These are phyloP conservation scores for Mortierella polycephala DNA, from an alignment of 371 early-diverging fungal species.

Conservation along the genomic window DNA sequence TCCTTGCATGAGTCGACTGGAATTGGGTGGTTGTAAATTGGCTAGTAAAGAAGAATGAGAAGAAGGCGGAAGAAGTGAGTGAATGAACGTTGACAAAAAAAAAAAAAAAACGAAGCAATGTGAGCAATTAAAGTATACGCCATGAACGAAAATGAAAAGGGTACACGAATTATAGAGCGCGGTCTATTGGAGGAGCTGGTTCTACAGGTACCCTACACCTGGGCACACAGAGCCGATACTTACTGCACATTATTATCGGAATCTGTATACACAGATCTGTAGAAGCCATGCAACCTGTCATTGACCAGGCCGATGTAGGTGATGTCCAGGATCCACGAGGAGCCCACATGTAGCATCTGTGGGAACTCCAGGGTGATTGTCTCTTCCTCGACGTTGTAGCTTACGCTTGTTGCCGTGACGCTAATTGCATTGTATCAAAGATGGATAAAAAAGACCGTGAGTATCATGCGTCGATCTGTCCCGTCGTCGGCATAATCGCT, in stretches of 20 bases:
- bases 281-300: constrained; percentile 89
- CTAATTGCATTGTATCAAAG: constrained; percentile 6
- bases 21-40: constrained; percentile 89
- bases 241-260: constrained; percentile 48
- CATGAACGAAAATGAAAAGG: background rate
- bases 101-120: background rate
- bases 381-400: constrained; percentile 48
- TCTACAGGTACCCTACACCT: too few relatives aligned
- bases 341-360: constrained; percentile 26
- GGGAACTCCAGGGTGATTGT: constrained; percentile 48
- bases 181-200: too few relatives aligned
- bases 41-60: too few relatives aligned
- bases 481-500: too few relatives aligned
- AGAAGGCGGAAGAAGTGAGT: too few relatives aligned
- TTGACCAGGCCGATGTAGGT: constrained; percentile 70
- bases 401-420: constrained; percentile 49
- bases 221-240: too few relatives aligned
- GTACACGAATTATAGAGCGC: too few relatives aligned
- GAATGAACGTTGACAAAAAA: too few relatives aligned
- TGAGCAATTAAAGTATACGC: too few relatives aligned
- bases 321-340: constrained; percentile 46
- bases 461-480: too few relatives aligned
- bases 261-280: constrained; percentile 79
- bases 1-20: constrained; percentile 90
- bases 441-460: too few relatives aligned